phyloP scores from a whole-genome alignment of 176 grass and related monocot species.

The Musa schizocarpa region DNA sequence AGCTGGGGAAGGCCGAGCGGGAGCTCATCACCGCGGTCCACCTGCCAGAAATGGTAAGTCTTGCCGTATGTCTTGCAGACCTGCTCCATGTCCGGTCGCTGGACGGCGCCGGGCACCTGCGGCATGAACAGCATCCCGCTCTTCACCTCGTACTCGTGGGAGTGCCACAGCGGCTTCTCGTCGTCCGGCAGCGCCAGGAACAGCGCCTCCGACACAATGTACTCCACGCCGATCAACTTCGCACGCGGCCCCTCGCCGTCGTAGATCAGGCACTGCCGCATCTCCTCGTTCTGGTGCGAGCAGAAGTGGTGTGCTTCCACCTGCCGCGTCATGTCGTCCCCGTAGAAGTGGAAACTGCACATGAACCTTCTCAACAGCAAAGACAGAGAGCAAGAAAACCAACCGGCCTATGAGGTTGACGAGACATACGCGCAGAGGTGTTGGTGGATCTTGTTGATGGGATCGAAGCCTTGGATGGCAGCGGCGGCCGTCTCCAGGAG shows the following conservation, averaged over 20 bases:
- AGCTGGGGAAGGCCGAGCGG: slow-evolving; percentile 58
- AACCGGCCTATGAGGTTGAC: not conserved
- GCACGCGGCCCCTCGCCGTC: slow-evolving; percentile 43
- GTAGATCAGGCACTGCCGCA: slow-evolving; percentile 81
- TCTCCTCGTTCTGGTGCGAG: slow-evolving; percentile 46
- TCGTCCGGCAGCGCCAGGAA: slow-evolving; percentile 72
- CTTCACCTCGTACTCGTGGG: slow-evolving; percentile 85
- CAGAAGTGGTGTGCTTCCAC: slow-evolving; percentile 20
- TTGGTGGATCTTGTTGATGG: slow-evolving; percentile 65
- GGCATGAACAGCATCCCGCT: slow-evolving; percentile 65
- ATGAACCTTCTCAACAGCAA: not conserved
- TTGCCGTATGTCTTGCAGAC: no score
- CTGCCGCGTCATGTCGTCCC: slow-evolving; percentile 65
- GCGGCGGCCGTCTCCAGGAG: slow-evolving; percentile 65
- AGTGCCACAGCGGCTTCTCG: slow-evolving; percentile 88
- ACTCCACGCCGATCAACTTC: slow-evolving; percentile 11
- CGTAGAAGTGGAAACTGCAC: slow-evolving; percentile 70
- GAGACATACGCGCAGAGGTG: slow-evolving; percentile 58
- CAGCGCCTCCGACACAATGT: no score
- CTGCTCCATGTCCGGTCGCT: slow-evolving; percentile 42
- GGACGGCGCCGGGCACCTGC: slow-evolving; percentile 37
- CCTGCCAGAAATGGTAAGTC: slow-evolving; percentile 78
- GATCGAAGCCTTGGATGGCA: slow-evolving; percentile 60
- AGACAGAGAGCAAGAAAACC: not conserved
- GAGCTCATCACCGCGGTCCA: slow-evolving; percentile 65